A percentile compares a stretch with the other conserved stretches of the same genome.
phyloP scores from a whole-genome alignment of 805 yeast genomes.

The Candida khao-thaluensis region DNA sequence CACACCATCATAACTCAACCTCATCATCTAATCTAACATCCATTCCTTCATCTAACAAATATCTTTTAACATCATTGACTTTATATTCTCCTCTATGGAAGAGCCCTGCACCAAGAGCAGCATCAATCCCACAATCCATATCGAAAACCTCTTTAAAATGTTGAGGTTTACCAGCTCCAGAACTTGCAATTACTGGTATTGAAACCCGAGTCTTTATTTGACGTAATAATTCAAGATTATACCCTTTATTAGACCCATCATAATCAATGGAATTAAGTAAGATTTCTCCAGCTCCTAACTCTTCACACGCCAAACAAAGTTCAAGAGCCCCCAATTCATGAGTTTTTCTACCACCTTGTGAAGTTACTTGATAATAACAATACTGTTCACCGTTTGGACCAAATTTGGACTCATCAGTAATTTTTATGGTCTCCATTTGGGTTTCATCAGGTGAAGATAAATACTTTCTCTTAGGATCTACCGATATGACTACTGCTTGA shows the following conservation, averaged over 20 bases:
- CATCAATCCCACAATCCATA: constrained; percentile 76
- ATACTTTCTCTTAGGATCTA: constrained; percentile 92
- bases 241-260: constrained; percentile 96
- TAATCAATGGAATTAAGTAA: constrained; percentile 91
- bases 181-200: constrained; percentile 95
- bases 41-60: constrained; percentile 55
- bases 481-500: constrained; percentile 97
- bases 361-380: constrained; percentile 94
- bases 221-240: constrained; percentile 77
- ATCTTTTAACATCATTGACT: constrained; percentile 77
- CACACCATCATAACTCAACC: constrained; percentile 7
- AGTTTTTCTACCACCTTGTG: constrained; percentile 91
- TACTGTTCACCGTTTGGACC: constrained; percentile 90
- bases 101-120: constrained; percentile 98
- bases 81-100: constrained; percentile 94
- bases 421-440: constrained; percentile 61
- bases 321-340: constrained; percentile 89
- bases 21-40: constrained; percentile 66
- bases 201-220: constrained; percentile 74
- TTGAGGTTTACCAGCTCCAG: constrained; percentile 93
- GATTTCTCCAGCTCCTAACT: constrained; percentile 94
- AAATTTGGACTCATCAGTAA: constrained; percentile 44
- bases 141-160: constrained; percentile 88
- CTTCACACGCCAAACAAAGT: constrained; percentile 84
- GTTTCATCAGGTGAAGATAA: constrained; percentile 61